Conservation (phyloP, 1,139 yeast genomes). For the Arxiozyma telluris region DNA sequence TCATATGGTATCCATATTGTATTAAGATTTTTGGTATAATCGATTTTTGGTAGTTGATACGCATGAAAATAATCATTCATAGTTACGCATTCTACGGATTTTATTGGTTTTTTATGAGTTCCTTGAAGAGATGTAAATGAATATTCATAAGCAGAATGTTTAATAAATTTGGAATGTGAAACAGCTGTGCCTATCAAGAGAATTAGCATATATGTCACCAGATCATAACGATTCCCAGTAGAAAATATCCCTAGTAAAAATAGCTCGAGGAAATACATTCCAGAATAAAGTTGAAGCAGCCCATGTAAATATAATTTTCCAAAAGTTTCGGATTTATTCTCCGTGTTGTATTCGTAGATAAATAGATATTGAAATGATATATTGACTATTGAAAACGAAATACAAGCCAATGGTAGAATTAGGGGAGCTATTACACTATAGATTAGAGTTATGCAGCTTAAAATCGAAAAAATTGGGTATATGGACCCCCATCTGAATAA, state of each 20-base stretch:
- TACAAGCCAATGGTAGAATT: conserved; percentile 52
- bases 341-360: conserved; percentile 43
- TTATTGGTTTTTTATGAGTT: background rate
- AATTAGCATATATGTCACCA: conserved; percentile 38
- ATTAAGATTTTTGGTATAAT: conserved; percentile 5
- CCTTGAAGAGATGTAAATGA: conserved; percentile 2
- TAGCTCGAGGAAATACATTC: conserved; percentile 70
- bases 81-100: background rate
- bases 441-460: conserved; percentile 68
- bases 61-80: background rate
- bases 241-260: conserved; percentile 70
- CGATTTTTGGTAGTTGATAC: conserved; percentile 5
- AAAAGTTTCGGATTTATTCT: conserved; percentile 51
- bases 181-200: conserved; percentile 35
- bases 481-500: conserved; percentile 64
- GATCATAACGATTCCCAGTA: conserved; percentile 39
- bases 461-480: conserved; percentile 66
- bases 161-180: conserved; percentile 34
- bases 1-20: conserved; percentile 31
- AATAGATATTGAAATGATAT: conserved; percentile 63
- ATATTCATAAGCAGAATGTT: conserved; percentile 14
- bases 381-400: conserved; percentile 49
- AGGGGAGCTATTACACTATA: conserved; percentile 74
- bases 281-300: conserved; percentile 63
- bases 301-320: conserved; percentile 70